These are phyloP conservation scores for Gossypium gossypioides DNA, from an alignment of 441 rosid genomes.

Conservation along the genomic window DNA sequence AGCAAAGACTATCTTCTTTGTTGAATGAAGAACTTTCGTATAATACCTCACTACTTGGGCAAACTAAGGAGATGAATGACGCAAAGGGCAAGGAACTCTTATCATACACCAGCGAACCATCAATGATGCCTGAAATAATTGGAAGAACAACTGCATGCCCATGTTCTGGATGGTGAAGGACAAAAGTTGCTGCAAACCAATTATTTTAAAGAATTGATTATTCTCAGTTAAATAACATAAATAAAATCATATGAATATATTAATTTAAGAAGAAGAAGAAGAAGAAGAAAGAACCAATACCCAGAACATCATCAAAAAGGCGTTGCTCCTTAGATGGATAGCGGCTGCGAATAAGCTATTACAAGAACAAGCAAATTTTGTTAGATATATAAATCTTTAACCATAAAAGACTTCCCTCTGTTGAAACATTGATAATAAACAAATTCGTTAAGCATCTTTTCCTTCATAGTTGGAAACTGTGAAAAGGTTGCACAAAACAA, in stretches of 20 bases:
- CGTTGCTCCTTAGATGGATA: conserved; percentile 79
- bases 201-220: neutral
- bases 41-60: conserved; percentile 72
- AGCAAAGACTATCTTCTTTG: neutral
- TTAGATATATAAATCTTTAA: conserved; percentile 10
- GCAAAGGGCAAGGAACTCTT: conserved; percentile 72
- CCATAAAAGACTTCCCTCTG: neutral
- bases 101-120: conserved; percentile 77
- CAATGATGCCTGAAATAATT: conserved; percentile 85
- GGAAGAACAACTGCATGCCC: conserved; percentile 98
- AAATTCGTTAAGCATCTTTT: neutral
- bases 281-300: conserved; percentile 35
- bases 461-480: neutral
- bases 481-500: neutral
- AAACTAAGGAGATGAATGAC: conserved; percentile 85
- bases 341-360: conserved; percentile 74
- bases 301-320: conserved; percentile 88
- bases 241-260: neutral
- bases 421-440: neutral
- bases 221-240: neutral
- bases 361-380: conserved; percentile 17
- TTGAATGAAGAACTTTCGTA: neutral
- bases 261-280: neutral
- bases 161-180: conserved; percentile 98
- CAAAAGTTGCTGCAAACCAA: conserved; percentile 68